Conservation (phyloP, 495 filamentous ascomycete genomes). For the Penicillium tannophilum region DNA sequence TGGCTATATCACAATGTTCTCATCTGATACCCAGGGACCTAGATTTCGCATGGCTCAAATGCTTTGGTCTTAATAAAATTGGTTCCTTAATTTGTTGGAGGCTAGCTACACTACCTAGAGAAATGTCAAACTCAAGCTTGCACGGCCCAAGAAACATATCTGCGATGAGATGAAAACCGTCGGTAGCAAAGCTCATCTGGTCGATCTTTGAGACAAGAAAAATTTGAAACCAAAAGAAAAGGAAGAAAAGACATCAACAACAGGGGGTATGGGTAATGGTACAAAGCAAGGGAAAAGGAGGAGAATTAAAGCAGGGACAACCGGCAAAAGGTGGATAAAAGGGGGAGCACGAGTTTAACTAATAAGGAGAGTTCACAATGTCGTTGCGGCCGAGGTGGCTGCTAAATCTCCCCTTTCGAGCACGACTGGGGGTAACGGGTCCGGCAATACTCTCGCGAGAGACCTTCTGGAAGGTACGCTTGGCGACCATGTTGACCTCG, state of each 20-base stretch:
- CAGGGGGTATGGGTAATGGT: constrained; percentile 45
- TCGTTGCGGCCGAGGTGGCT: constrained; percentile 69
- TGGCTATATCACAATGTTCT: too few relatives aligned
- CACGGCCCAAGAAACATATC: background rate
- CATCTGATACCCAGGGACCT: too few relatives aligned
- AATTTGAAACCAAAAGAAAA: background rate
- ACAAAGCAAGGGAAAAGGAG: constrained; percentile 20
- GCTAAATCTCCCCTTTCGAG: constrained; percentile 47
- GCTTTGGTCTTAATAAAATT: too few relatives aligned
- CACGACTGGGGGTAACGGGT: constrained; percentile 55
- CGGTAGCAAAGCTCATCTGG: background rate
- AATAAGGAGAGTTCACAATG: constrained; percentile 86
- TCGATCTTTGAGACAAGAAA: background rate
- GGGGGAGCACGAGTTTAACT: constrained; percentile 15
- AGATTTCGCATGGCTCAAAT: too few relatives aligned
- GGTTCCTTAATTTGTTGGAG: too few relatives aligned
- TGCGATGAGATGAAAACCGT: background rate
- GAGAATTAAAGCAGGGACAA: constrained; percentile 10
- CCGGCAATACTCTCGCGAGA: constrained; percentile 89
- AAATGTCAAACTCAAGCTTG: background rate
- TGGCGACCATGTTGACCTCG: constrained; percentile 95
- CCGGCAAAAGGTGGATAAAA: constrained; percentile 13
- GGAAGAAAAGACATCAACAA: constrained; percentile 26
- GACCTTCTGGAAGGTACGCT: constrained; percentile 78
- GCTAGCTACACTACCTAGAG: background rate